Evolutionary conservation across 2,329 filamentous ascomycete genomes (phyloP), one percentile per base, ranked within the genome.

Genomic region (Cryphonectria japonica): DNA sequence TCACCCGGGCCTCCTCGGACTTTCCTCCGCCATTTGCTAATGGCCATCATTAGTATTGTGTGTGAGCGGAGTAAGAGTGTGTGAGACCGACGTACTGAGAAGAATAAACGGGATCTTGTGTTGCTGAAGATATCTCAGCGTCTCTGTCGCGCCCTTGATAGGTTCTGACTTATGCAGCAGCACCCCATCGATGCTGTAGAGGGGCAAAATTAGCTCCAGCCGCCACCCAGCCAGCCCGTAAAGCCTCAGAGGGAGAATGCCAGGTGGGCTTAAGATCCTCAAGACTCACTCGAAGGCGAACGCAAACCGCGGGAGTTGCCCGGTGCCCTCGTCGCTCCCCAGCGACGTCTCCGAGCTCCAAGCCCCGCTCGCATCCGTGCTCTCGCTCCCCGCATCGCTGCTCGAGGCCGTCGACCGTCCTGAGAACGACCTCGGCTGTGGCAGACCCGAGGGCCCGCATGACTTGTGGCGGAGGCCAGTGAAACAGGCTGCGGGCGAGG

Each of bases 81-180:
- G n/a, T 2, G 52, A 16, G 54, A 29, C 43, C 2, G 62, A 50
- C 63, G 43, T 65, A 65, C 63, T 99, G 73, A 99, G 86, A 46
- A 99, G 89, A 77, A 99, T 95, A 82, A 97, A 98, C 16, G 95
- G 95, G 62, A 98, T 93, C 63, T 88, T 85, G 77, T 94, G 87
- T 63, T 86, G 82, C 75, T 94, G 89, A 29, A 98, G 89, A 77
- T 90, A 91, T 41, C 85, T 83, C 29, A 99, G 87, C 19, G 94
- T 88, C 77, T 93, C 86, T 1, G 89, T 85, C 1, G 96, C 95
- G 43, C 93, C 92, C 1, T 93, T 92, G 63, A 98, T 90, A 3
- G 93, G 90, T 73, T 91, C 88, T 4, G 92, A 89, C 72, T 92
- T 92, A 77, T 95, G 93, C 43, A 98, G 87, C 29, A 99, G 88